Base-by-base conservation (phyloP, 2,329 filamentous ascomycete species). In the Cordyceps tenuipes region DNA sequence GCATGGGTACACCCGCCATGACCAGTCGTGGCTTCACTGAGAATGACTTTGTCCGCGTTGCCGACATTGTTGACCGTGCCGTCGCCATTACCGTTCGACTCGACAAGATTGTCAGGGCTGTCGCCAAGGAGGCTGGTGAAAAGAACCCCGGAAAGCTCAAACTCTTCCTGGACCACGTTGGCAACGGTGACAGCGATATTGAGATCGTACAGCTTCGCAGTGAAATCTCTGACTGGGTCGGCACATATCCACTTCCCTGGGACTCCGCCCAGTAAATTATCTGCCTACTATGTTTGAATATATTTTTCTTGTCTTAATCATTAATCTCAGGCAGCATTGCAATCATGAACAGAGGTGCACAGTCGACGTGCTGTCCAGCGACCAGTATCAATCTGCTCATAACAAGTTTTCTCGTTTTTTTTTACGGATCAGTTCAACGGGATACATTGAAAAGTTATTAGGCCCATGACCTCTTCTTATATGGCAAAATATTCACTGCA, bases 1-100 rank as follows among this genome's bases (percentile, higher is more conserved):
- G 94, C 66, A 92, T 99, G 77, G 94, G 94, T 60, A 94, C 93
- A 0, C 94, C 94, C 0, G 94, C 94, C 66, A 99, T 99, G 94
- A 97, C 94, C 23, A 96, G 91, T 19, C 86, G 94, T 63, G 94
- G 93, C n/a, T 93, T 99, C 73, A 83, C 82, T 66, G 87, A 92
- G 68, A 85, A 88, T 59, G 94, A 99, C 75, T 99, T 97, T 75
- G 84, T 84, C 59, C 84, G 89, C 17, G 90, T 96, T 15, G 91
- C 90, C 15, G 88, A 91, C 69, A 90, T 95, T 64, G 89, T 96
- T 57, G 89, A 93, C 75, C 85, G 89, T 52, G 88, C 89, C 9
- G 90, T 96, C 51, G 84, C 83, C 34, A 91, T 96, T 66, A 87
- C 90, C 1, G 82, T 87, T 66, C 83, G 88, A 62, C 77, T 96